These are phyloP conservation scores for Amylostereum areolatum DNA, from an alignment of 1,284 basidiomycete genomes.

Conservation along the genomic window DNA sequence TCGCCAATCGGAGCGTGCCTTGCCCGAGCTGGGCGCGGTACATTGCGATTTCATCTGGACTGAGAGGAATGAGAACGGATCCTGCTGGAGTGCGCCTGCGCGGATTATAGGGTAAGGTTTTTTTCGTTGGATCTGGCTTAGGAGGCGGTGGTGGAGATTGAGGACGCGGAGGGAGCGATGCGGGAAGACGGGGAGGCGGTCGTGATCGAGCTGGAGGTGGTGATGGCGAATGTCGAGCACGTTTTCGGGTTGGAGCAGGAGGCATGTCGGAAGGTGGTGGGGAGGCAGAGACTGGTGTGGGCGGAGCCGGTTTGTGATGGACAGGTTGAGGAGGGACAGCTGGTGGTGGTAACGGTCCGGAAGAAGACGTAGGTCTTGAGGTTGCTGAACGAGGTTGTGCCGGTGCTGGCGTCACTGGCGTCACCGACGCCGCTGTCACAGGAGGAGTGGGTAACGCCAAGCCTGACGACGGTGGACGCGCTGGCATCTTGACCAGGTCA, in stretches of 20 bases:
- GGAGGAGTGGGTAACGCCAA: too few species aligned
- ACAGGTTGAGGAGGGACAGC: too few species aligned
- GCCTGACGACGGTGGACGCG: too few species aligned
- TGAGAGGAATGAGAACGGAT: slow-evolving; percentile 60
- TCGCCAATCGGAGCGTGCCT: slow-evolving; percentile 49
- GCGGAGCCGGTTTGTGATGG: too few species aligned
- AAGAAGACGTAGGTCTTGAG: too few species aligned
- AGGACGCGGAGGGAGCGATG: slow-evolving; percentile 10
- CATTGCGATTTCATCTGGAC: slow-evolving; percentile 53
- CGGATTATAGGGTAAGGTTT: slow-evolving; percentile 57
- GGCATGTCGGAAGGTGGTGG: slow-evolving; percentile 16
- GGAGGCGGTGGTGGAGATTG: slow-evolving; percentile 15
- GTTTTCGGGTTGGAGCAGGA: slow-evolving; percentile 8
- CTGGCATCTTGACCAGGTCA: too few species aligned
- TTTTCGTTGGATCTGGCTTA: slow-evolving; percentile 12
- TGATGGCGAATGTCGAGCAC: slow-evolving; percentile 16
- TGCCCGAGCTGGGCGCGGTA: slow-evolving; percentile 54
- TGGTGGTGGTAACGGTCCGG: too few species aligned
- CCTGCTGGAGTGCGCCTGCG: slow-evolving; percentile 52
- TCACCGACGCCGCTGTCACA: too few species aligned
- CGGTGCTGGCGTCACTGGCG: too few species aligned
- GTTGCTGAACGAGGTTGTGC: too few species aligned
- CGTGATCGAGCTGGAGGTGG: not conserved
- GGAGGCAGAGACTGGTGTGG: slow-evolving; percentile 9
- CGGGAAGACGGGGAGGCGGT: slow-evolving; percentile 10